These are phyloP conservation scores for Batkoa obscura DNA, from an alignment of 371 early-diverging fungal genomes.

Conservation along the genomic window DNA sequence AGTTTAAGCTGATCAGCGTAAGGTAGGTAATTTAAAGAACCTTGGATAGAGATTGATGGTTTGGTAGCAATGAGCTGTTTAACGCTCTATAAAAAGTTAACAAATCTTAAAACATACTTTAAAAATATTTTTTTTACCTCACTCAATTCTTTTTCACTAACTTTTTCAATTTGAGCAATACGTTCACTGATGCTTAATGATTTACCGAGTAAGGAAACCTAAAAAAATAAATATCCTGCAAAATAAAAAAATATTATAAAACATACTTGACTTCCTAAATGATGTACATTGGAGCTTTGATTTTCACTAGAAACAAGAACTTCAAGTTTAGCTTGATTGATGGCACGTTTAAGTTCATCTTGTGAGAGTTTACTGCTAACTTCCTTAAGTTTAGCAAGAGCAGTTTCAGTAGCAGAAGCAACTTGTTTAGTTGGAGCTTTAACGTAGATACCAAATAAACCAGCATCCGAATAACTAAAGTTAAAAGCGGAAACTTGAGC, in stretches of 20 bases:
- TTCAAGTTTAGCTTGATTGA: slow-evolving; percentile 70
- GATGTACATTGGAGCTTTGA: slow-evolving; percentile 23
- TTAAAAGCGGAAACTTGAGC: slow-evolving; percentile 57
- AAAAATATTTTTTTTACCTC: no score
- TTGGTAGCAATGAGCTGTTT: neutral
- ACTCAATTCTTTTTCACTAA: slow-evolving; percentile 38
- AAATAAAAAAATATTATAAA: slow-evolving; percentile 3
- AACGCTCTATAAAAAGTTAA: slow-evolving; percentile 1
- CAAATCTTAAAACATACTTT: neutral
- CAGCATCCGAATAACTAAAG: slow-evolving; percentile 79
- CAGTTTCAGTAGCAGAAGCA: slow-evolving; percentile 33
- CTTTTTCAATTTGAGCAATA: slow-evolving; percentile 29
- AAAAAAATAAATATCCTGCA: slow-evolving; percentile 11
- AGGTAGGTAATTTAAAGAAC: neutral
- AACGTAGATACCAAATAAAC: slow-evolving; percentile 71
- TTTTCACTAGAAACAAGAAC: slow-evolving; percentile 36
- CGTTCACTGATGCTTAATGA: slow-evolving; percentile 23
- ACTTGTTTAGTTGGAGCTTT: slow-evolving; percentile 39
- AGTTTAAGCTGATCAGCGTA: slow-evolving; percentile 6
- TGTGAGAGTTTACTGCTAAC: slow-evolving; percentile 30
- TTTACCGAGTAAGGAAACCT: slow-evolving; percentile 24
- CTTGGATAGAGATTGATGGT: neutral
- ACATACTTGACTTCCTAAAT: slow-evolving; percentile 14
- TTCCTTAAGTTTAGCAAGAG: slow-evolving; percentile 48
- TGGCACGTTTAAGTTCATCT: slow-evolving; percentile 53